Evolutionary conservation across 257 asterid species (phyloP).

Genomic region (Plantago elongata): DNA sequence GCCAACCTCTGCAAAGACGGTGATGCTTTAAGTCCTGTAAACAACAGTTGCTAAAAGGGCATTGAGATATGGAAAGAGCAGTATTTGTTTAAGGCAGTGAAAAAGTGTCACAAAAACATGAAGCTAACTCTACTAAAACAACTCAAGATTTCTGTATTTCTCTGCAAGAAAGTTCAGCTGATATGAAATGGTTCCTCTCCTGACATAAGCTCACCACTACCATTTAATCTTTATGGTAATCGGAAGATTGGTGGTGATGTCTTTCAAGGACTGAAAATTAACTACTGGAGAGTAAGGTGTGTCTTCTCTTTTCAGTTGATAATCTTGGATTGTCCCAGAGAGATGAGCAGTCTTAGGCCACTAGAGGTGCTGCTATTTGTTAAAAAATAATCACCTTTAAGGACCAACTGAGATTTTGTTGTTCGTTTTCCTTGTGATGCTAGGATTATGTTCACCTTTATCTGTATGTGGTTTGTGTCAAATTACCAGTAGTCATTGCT

Average conservation of each 20-base stretch:
- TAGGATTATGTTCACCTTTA: conserved; percentile 6
- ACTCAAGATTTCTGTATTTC: too few species aligned
- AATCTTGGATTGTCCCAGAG: conserved; percentile 65
- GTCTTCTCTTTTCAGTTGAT: conserved; percentile 17
- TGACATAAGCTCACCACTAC: conserved; percentile 85
- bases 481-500: conserved; percentile 6
- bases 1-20: conserved; percentile 65
- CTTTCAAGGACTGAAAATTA: conserved; percentile 79
- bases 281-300: conserved; percentile 98
- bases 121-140: too few species aligned
- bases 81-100: too few species aligned
- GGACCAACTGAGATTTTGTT: conserved; percentile 5
- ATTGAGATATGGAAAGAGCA: too few species aligned
- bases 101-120: too few species aligned
- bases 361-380: conserved; percentile 66
- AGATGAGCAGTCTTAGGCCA: conserved; percentile 99
- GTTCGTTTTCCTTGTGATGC: background rate
- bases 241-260: conserved; percentile 79
- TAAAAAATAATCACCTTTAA: conserved; percentile 5
- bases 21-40: conserved; percentile 12
- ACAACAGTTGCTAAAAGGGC: background rate
- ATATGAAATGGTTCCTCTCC: conserved; percentile 26
- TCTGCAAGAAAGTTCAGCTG: too few species aligned
- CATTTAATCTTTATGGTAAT: conserved; percentile 83
- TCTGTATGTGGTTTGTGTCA: background rate